Percentiles rank a stretch among this genome's conserved stretches.
Evolutionary conservation across 805 yeast species (phyloP).

Genomic region (Lipomyces lipofer): DNA sequence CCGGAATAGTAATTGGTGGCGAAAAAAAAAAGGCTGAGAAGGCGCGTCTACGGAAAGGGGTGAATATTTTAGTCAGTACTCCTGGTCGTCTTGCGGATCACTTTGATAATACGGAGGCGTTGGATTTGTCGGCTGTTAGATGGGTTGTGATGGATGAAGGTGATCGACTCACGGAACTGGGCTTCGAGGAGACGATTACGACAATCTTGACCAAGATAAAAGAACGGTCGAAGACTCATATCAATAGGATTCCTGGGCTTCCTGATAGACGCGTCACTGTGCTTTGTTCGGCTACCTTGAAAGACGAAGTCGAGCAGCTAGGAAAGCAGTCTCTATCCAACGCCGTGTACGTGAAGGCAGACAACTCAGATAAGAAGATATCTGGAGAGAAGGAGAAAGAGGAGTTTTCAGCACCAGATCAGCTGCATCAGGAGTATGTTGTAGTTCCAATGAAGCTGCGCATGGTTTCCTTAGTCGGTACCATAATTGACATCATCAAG

Average conservation of each 20-base stretch:
- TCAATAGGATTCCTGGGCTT: conserved; percentile 46
- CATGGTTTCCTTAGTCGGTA: conserved; percentile 74
- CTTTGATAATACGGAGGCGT: conserved; percentile 78
- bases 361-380: not conserved
- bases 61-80: conserved; percentile 92
- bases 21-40: conserved; percentile 97
- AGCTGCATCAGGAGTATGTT: conserved; percentile 74
- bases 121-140: conserved; percentile 71
- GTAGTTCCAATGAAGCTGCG: conserved; percentile 92
- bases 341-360: conserved; percentile 53
- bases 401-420: conserved; percentile 74
- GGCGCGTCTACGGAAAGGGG: conserved; percentile 93
- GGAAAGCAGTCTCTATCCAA: conserved; percentile 74
- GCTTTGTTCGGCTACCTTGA: conserved; percentile 92
- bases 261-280: conserved; percentile 75
- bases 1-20: conserved; percentile 97
- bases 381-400: not conserved
- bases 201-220: conserved; percentile 67
- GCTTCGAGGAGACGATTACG: conserved; percentile 90
- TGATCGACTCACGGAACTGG: conserved; percentile 91
- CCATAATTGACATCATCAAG: conserved; percentile 52
- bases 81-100: conserved; percentile 97
- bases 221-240: conserved; percentile 45
- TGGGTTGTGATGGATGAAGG: conserved; percentile 97
- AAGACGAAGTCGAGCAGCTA: conserved; percentile 72